Base-by-base conservation (phyloP, 2,329 filamentous ascomycete genomes). In the Ophiostoma ips region DNA sequence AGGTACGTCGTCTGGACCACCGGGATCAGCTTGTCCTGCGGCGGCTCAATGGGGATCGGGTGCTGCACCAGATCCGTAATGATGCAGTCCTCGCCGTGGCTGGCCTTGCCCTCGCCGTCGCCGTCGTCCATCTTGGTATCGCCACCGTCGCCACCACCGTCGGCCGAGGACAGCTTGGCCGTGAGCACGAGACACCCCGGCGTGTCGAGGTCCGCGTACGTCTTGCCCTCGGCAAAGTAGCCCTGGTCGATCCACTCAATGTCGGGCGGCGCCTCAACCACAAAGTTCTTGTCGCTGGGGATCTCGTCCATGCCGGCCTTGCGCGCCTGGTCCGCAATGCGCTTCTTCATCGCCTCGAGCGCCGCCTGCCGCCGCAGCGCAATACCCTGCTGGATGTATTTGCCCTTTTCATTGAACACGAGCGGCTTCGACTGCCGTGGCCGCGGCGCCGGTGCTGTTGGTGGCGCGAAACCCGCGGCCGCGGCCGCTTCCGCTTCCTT, bases 201-300 rank as follows among this genome's bases (percentile, higher is more conserved):
- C 52, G 83, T 69, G 24, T 83, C 77, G 52, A 92, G 76, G 53
- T 75, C 72, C 52, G 82, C 75, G 66, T 96, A 95, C 50, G 76
- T 82, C 38, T 76, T 75, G 38, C 83, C 86, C 48, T 84, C 75
- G 15, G 94, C 73, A 16, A 96, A 69, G 41, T 57, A 58, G 2
- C 82, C 87, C 67, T 96, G 89, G 59, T 98, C 92, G 87, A 90
- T 96, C 92, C 92, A 98, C 64, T 98, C 92, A 38, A 96, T 76
- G 8, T 83, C 83, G 4, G 92, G 92, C 10, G 92, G 92, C 31
- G 76, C 73, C 55, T 90, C 83, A 6, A 95, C 79, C 4, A 92
- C 67, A 62, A 90, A 96, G 31, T 87, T 85, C 64, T 90, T 94
- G 64, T 98, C 90, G 54, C 94, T 83, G 30, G 87, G 67, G 57